A percentile compares a stretch with the other conserved stretches of the same genome.
Conservation (phyloP, 306 rosid genomes). For the Rosa rugosa region DNA sequence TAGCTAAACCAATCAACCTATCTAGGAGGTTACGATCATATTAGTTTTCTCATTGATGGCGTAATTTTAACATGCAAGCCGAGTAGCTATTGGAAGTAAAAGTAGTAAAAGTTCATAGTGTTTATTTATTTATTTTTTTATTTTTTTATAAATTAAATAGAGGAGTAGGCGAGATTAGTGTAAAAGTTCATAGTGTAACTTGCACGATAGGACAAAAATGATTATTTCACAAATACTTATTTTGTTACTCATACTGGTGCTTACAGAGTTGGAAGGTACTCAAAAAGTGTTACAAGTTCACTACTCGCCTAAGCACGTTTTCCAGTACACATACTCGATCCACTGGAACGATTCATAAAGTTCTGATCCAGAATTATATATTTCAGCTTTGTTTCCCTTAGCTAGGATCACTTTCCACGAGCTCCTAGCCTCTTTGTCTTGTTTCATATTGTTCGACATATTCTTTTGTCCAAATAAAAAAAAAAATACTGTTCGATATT, state of each 20-base stretch:
- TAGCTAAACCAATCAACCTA: not conserved
- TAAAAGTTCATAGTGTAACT: too few species aligned
- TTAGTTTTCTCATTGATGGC: not conserved
- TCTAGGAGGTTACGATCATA: not conserved
- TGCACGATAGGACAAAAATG: too few species aligned
- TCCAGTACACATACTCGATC: not conserved
- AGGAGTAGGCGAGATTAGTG: too few species aligned
- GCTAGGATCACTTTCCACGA: not conserved
- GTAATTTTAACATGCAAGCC: not conserved
- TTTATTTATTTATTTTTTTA: too few species aligned
- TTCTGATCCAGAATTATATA: not conserved
- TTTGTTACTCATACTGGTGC: too few species aligned
- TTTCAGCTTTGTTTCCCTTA: not conserved
- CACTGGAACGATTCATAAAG: not conserved
- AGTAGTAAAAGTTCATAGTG: not conserved
- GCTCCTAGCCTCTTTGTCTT: not conserved
- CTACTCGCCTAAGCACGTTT: too few species aligned
- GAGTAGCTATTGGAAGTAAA: not conserved
- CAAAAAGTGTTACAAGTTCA: not conserved
- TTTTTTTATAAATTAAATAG: too few species aligned
- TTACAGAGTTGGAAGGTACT: too few species aligned
- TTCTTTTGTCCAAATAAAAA: not conserved
- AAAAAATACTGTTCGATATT: too few species aligned
- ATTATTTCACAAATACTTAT: too few species aligned
- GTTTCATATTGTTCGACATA: not conserved